phyloP scores from a whole-genome alignment of 1,284 basidiomycete genomes.

The Cutaneotrichosporon cutaneum region DNA sequence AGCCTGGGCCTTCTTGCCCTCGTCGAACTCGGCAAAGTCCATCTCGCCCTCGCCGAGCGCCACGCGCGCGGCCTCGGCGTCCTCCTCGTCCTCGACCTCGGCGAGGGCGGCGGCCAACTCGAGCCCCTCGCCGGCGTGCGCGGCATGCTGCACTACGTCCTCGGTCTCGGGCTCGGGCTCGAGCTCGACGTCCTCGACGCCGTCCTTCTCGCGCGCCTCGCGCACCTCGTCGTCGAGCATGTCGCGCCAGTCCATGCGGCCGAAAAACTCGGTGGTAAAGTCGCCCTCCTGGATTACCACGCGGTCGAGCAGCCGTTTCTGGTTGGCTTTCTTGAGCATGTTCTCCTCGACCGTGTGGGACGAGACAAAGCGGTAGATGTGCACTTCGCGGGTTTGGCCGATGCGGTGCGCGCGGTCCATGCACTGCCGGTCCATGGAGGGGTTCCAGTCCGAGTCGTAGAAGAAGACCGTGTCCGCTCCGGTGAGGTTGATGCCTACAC shows the following conservation, averaged over 20 bases:
- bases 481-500: constrained; percentile 93
- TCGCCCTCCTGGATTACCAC: constrained; percentile 92
- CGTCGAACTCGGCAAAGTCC: constrained; percentile 72
- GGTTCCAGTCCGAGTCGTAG: constrained; percentile 97
- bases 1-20: constrained; percentile 32
- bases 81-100: constrained; percentile 84
- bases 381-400: constrained; percentile 93
- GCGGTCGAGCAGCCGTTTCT: constrained; percentile 87
- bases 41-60: constrained; percentile 77
- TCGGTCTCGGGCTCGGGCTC: constrained; percentile 35
- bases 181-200: constrained; percentile 44
- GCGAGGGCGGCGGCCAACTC: constrained; percentile 68
- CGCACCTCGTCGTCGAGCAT: constrained; percentile 61
- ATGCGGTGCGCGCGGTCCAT: constrained; percentile 80
- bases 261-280: constrained; percentile 64
- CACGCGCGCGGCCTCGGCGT: constrained; percentile 73
- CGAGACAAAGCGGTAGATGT: constrained; percentile 94
- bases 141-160: constrained; percentile 36
- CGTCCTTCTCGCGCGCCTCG: constrained; percentile 53
- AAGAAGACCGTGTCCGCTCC: constrained; percentile 92
- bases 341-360: constrained; percentile 85
- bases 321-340: constrained; percentile 92
- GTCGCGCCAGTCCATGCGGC: constrained; percentile 74
- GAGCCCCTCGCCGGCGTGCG: constrained; percentile 40
- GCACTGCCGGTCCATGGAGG: constrained; percentile 95